phyloP scores from a whole-genome alignment of 768 basidiomycete species.

The Hygrophorus pudorinus region DNA sequence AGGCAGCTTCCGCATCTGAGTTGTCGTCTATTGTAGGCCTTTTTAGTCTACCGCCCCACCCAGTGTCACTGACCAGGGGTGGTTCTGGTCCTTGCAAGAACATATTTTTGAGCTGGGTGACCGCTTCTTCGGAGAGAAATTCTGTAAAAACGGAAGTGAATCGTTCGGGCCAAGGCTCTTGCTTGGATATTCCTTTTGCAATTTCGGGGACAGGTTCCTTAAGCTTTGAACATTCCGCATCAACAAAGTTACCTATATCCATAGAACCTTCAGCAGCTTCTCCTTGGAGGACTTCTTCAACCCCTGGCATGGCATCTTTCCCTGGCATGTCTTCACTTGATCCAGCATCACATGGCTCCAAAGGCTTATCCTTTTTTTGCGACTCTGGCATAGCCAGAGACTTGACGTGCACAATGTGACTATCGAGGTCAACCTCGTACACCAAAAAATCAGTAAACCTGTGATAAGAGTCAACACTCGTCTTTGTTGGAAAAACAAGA shows the following conservation, averaged over 20 bases:
- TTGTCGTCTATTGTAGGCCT: conserved; percentile 13
- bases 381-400: conserved; percentile 63
- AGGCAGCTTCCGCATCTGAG: too few relatives aligned
- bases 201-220: conserved; percentile 11
- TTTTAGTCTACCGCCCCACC: conserved; percentile 52
- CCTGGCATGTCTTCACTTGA: conserved; percentile 13
- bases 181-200: conserved; percentile 8
- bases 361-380: conserved; percentile 28
- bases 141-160: conserved; percentile 46
- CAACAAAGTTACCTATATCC: neutral
- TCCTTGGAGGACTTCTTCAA: neutral
- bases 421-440: conserved; percentile 77
- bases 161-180: conserved; percentile 57
- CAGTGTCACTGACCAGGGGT: conserved; percentile 61
- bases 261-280: too few relatives aligned
- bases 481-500: conserved; percentile 1
- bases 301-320: conserved; percentile 13
- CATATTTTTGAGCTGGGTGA: conserved; percentile 59
- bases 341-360: conserved; percentile 10
- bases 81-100: conserved; percentile 76
- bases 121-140: conserved; percentile 53
- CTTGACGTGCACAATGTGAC: conserved; percentile 74
- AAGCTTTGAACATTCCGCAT: conserved; percentile 3
- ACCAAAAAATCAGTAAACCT: conserved; percentile 98
- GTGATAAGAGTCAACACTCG: conserved; percentile 1